Evolutionary conservation across 2,329 filamentous ascomycete genomes (phyloP), one percentile per base, ranked within the genome.

Genomic region (Salinomyces thailandicus): DNA sequence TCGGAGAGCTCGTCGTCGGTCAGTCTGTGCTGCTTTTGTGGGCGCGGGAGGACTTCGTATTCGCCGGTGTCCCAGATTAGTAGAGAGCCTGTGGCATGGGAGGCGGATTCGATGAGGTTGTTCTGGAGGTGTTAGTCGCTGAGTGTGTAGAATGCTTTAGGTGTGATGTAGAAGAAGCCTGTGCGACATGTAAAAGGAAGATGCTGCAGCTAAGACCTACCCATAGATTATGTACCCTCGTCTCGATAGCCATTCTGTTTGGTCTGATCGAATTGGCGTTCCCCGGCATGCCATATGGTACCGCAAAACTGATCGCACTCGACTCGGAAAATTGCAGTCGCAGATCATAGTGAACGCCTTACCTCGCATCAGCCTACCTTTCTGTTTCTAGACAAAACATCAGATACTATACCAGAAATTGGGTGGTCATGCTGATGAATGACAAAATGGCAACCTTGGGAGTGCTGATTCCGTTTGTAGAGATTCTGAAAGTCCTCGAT

Each of bases 391-490:
- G n/a, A n/a, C n/a, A n/a, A n/a, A n/a, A n/a, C n/a, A n/a, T n/a
- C n/a, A 13, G 35, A 80, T 75, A 1, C 69, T 68, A 13, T 49
- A 16, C 79, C 78, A 7, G 79, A 77, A 29, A 81, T 55, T 1
- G 79, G 80, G 52, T 84, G 79, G 50, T 82, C 78, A 52, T 85
- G 79, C 51, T 85, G 79, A 54, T 84, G 78, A 24, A 84, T 68
- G 35, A 84, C 73, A 50, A 83, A 84, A 24, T 64, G 60, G 15
- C 58, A 56, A 6, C 71, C 71, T 29, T 64, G 42, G 0, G 53
- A 37, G 38, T 66, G 58, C 33, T 63, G 54, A 44, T 71, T 72
- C 8, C 61, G 54, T n/a, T 50, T 48, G 48, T 73, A 75, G 2
- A 74, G 52, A 3, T 59, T 49, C 16, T 52, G 41, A 54, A 68